Evolutionary conservation across 768 basidiomycete species (phyloP).

Genomic region (Megacollybia marginata): DNA sequence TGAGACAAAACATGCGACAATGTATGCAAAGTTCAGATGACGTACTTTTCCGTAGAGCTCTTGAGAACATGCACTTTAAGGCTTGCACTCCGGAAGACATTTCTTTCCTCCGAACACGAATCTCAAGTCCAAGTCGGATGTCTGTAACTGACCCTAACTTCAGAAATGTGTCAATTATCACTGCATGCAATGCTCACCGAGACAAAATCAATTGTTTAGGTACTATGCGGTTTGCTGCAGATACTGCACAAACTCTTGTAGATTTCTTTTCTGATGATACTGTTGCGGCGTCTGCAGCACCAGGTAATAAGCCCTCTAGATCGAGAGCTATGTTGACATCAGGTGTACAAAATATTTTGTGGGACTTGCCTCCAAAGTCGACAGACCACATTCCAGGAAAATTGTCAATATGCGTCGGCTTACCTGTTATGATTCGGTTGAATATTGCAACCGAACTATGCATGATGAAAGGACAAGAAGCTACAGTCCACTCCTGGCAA

Average conservation of each 20-base stretch:
- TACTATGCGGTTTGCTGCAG: constrained; percentile 14
- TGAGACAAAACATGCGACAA: constrained; percentile 23
- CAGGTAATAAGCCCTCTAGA: background rate
- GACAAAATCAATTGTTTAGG: constrained; percentile 21
- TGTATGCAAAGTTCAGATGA: constrained; percentile 16
- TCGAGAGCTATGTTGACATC: background rate
- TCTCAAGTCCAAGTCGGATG: constrained; percentile 6
- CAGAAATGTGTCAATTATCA: constrained; percentile 21
- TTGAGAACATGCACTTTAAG: constrained; percentile 23
- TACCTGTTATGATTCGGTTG: constrained; percentile 8
- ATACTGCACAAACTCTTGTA: constrained; percentile 9
- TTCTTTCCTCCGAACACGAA: constrained; percentile 10
- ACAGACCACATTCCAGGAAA: constrained; percentile 8
- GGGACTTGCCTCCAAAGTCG: constrained; percentile 10
- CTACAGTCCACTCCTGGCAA: constrained; percentile 4
- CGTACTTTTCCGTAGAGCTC: constrained; percentile 15
- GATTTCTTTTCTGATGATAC: constrained; percentile 18
- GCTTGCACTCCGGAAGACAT: constrained; percentile 16
- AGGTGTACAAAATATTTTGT: background rate
- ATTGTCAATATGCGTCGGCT: constrained; percentile 7
- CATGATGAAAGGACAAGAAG: constrained; percentile 9
- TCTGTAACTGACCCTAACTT: constrained; percentile 2
- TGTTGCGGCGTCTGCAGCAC: background rate
- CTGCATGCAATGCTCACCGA: constrained; percentile 14
- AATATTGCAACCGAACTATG: constrained; percentile 8